Base-by-base conservation (phyloP, 208 protist species). In the Porcisia hertigi region DNA sequence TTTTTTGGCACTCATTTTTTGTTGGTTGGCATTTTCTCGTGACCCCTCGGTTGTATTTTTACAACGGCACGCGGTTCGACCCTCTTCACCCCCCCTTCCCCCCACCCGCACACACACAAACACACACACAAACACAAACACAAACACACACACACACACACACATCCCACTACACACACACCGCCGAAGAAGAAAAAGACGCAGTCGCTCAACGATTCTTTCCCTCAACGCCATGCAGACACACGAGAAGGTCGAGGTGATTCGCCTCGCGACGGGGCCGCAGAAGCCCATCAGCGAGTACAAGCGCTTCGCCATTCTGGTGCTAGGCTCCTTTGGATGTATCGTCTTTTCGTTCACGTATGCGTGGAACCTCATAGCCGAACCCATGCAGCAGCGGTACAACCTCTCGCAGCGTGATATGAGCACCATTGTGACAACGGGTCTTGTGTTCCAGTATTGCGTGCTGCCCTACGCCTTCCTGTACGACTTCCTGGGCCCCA, bases 391-490 rank as follows among this genome's bases (percentile, higher is more conserved):
- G 75, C 45, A 36, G 8, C 69, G 65, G 47, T 92, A 90, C 71
- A 72, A 62, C 69, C 72, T 90, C 67, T 62, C 71, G 30, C 59
- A 69, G 39, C 76, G 69, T 34, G 85, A 91, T 62, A 53, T 93
- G 71, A 91, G 83, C 39, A 85, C 76, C 25, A 88, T 93, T 57
- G 85, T 77, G 30, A 93, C 89, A 12, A 73, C 53, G 9, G 86
- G 86, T 16, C 85, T 86, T 16, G 79, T 80, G 52, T 47, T 88
- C n/a, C 79, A 84, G 36, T 86, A 79, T 39, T 60, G 83, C n/a
- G 87, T 78, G 30, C 83, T 90, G 52, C 86, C 86, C n/a, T 74
- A 72, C 62, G 89, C 83, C 52, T 88, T 89, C 52, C 70, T 93
- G 41, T 80, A 90, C 54, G 86, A 93, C 79, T 93, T 83, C 72